These are phyloP conservation scores for Aspergillus conjunctus DNA, from an alignment of 495 filamentous ascomycete species.

Conservation along the genomic window DNA sequence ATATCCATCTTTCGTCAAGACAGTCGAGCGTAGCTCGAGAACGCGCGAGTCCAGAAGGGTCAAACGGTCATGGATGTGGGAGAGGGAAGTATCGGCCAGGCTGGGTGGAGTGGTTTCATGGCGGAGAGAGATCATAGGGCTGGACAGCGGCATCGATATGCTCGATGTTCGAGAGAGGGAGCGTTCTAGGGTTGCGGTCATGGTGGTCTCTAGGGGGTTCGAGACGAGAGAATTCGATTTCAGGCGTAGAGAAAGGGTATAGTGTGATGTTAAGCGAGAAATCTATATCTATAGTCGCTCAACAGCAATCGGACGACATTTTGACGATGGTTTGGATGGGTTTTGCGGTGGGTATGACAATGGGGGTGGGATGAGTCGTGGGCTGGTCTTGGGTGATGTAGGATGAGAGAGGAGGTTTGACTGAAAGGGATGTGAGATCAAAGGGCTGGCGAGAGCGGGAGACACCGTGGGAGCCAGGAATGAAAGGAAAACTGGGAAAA, in stretches of 20 bases:
- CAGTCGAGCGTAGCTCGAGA: constrained; percentile 40
- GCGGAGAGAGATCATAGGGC: constrained; percentile 39
- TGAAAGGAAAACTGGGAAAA: constrained; percentile 9
- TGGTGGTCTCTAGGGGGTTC: constrained; percentile 26
- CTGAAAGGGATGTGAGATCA: constrained; percentile 15
- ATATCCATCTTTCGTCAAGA: constrained; percentile 45
- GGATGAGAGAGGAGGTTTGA: constrained; percentile 5
- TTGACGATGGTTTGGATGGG: constrained; percentile 15
- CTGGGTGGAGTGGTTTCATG: constrained; percentile 39
- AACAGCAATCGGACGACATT: constrained; percentile 26
- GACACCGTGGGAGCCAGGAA: constrained; percentile 3
- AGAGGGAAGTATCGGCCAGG: constrained; percentile 37
- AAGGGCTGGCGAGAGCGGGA: constrained; percentile 5
- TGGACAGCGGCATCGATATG: constrained; percentile 44
- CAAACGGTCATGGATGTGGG: constrained; percentile 42
- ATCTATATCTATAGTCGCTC: not conserved
- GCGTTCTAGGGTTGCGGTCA: constrained; percentile 45
- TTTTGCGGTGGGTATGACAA: constrained; percentile 7
- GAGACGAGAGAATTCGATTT: not conserved
- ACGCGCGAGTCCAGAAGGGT: constrained; percentile 43
- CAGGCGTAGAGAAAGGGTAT: not conserved
- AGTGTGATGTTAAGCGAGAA: not conserved
- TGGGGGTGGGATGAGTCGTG: constrained; percentile 2
- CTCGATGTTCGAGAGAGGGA: constrained; percentile 45
- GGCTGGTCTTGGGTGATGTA: constrained; percentile 6